Evolutionary conservation across 2,329 filamentous ascomycete genomes (phyloP).

Genomic region (Grosmannia huntii): DNA sequence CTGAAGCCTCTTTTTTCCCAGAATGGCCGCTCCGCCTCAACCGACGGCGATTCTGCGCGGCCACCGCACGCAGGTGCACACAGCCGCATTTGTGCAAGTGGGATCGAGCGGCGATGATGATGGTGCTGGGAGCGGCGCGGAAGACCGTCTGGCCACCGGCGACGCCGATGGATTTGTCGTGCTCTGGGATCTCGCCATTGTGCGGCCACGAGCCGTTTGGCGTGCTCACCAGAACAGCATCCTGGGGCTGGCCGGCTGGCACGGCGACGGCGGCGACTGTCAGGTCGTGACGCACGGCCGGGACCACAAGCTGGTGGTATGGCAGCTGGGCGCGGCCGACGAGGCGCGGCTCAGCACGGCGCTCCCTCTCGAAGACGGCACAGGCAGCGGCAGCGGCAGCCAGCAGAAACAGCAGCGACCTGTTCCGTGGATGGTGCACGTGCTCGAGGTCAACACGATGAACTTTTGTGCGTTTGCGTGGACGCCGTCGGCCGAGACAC

Average conservation of each 20-base stretch:
- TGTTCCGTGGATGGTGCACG: constrained; percentile 75
- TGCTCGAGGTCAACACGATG: constrained; percentile 77
- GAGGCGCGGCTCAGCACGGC: constrained; percentile 52
- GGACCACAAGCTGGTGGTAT: constrained; percentile 76
- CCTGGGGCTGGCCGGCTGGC: constrained; percentile 62
- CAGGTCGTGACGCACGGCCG: constrained; percentile 73
- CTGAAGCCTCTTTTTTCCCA: too few relatives aligned
- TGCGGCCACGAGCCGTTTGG: constrained; percentile 77
- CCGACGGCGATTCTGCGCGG: constrained; percentile 65
- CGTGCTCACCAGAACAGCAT: constrained; percentile 68
- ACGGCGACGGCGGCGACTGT: constrained; percentile 26
- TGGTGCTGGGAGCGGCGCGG: constrained; percentile 49
- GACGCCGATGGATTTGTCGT: constrained; percentile 86
- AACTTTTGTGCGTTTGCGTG: constrained; percentile 84
- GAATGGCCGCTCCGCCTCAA: constrained; percentile 15
- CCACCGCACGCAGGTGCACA: constrained; percentile 58
- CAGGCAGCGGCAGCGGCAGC: constrained; percentile 14
- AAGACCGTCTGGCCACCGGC: constrained; percentile 71
- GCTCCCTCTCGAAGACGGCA: constrained; percentile 53
- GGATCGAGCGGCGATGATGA: constrained; percentile 14
- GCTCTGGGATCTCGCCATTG: constrained; percentile 71
- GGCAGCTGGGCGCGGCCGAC: constrained; percentile 54
- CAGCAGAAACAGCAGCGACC: constrained; percentile 16
- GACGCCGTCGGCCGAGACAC: constrained; percentile 22
- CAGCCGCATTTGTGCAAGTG: constrained; percentile 7